Evolutionary conservation across 768 basidiomycete species (phyloP).

Genomic region (Harrya chromipes): DNA sequence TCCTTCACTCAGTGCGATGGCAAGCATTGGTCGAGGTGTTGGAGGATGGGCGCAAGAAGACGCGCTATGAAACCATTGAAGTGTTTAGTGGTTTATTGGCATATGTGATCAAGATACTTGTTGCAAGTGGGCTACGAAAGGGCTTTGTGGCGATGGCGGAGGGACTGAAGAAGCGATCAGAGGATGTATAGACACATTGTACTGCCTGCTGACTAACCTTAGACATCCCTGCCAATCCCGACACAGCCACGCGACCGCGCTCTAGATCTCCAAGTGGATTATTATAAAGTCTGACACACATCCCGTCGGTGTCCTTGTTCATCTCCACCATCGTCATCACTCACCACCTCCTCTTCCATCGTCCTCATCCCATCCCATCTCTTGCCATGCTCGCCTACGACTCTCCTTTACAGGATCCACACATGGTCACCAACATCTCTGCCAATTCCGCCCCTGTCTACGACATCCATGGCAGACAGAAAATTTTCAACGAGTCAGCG

Average conservation of each 20-base stretch:
- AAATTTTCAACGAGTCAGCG: constrained; percentile 42
- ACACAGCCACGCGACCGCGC: constrained; percentile 23
- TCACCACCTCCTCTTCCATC: neutral
- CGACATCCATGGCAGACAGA: constrained; percentile 45
- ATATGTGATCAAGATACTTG: constrained; percentile 47
- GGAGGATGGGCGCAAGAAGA: constrained; percentile 44
- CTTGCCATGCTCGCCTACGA: constrained; percentile 20
- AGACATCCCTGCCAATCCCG: constrained; percentile 23
- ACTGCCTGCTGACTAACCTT: constrained; percentile 17
- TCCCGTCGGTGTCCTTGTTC: constrained; percentile 3
- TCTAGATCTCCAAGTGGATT: constrained; percentile 22
- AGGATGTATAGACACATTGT: constrained; percentile 25
- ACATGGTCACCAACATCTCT: constrained; percentile 8
- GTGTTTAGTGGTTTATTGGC: constrained; percentile 57
- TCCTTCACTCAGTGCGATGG: constrained; percentile 60
- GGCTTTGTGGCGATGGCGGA: constrained; percentile 56
- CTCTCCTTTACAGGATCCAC: constrained; percentile 4
- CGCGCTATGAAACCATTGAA: constrained; percentile 63
- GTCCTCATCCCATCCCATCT: constrained; percentile 3
- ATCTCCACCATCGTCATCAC: neutral
- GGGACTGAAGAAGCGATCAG: constrained; percentile 51
- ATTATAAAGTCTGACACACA: constrained; percentile 21
- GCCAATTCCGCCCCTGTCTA: constrained; percentile 27
- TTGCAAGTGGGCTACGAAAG: constrained; percentile 39
- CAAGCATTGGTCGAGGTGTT: constrained; percentile 50